phyloP scores from a whole-genome alignment of 805 yeast genomes.

The Sungouiozyma ichnusensis region DNA sequence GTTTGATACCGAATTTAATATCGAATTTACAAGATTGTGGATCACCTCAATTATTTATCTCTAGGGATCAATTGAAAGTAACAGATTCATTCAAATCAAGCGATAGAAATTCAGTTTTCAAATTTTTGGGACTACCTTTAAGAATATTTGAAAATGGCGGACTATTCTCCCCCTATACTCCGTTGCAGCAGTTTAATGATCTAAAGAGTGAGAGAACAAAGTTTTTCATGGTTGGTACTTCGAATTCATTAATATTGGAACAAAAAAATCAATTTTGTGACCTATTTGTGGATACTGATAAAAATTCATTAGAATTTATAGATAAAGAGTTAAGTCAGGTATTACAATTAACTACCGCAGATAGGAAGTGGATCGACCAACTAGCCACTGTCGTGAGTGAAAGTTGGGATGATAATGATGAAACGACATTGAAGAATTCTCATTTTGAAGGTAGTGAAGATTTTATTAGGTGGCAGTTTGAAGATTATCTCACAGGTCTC shows the following conservation, averaged over 20 bases:
- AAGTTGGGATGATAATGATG: constrained; percentile 34
- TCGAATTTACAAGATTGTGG: constrained; percentile 68
- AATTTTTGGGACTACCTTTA: constrained; percentile 80
- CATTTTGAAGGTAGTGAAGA: constrained; percentile 73
- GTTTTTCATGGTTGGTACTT: constrained; percentile 73
- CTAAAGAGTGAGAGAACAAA: constrained; percentile 45
- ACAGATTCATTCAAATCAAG: constrained; percentile 66
- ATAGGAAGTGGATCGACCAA: constrained; percentile 63
- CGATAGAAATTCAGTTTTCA: constrained; percentile 64
- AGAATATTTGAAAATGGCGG: constrained; percentile 80
- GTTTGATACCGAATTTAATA: constrained; percentile 73
- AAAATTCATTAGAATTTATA: constrained; percentile 36
- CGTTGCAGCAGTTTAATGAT: constrained; percentile 81
- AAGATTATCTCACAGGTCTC: constrained; percentile 75
- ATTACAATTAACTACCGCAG: constrained; percentile 44
- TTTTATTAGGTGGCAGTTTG: constrained; percentile 76
- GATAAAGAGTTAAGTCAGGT: constrained; percentile 32
- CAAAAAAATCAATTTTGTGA: constrained; percentile 57
- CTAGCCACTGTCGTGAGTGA: constrained; percentile 40
- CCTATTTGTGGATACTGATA: constrained; percentile 60
- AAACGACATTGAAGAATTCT: constrained; percentile 31
- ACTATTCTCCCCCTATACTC: constrained; percentile 86
- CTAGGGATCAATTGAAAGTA: constrained; percentile 40
- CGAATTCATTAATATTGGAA: constrained; percentile 69
- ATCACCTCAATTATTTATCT: constrained; percentile 55